These are phyloP conservation scores for Colletotrichum melonis DNA, from an alignment of 2,329 filamentous ascomycete species.

Conservation along the genomic window DNA sequence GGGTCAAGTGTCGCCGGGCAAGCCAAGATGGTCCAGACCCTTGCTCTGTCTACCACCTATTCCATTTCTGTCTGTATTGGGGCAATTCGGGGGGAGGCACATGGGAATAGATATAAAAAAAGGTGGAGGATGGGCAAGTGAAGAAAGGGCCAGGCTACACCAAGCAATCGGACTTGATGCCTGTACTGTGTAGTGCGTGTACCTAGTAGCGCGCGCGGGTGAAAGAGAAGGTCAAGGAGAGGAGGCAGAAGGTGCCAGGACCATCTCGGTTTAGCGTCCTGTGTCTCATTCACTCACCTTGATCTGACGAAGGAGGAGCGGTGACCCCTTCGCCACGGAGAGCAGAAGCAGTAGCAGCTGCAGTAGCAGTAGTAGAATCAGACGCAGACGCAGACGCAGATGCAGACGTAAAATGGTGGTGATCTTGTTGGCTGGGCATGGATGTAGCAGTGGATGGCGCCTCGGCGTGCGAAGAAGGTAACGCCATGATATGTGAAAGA, in stretches of 20 bases:
- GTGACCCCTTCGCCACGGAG: conserved; percentile 11
- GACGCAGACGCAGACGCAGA: neutral
- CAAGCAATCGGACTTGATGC: neutral
- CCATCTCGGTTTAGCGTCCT: conserved; percentile 14
- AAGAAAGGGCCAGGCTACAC: neutral
- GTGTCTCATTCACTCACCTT: conserved; percentile 24
- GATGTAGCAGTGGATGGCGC: conserved; percentile 7
- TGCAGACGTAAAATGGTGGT: neutral
- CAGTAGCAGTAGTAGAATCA: neutral
- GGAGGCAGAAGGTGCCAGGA: conserved; percentile 14
- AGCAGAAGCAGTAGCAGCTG: neutral
- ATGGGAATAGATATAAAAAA: neutral
- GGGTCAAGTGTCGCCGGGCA: neutral
- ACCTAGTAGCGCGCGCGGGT: neutral
- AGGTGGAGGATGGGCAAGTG: conserved; percentile 15
- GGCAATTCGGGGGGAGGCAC: neutral
- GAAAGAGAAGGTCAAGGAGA: conserved; percentile 3
- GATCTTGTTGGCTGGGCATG: conserved; percentile 21
- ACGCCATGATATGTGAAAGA: conserved; percentile 14
- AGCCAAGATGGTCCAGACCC: conserved; percentile 31
- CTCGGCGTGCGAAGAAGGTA: conserved; percentile 4
- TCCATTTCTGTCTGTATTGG: neutral
- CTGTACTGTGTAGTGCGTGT: neutral
- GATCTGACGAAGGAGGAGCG: conserved; percentile 18
- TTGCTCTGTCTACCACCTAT: neutral